phyloP scores from a whole-genome alignment of 2,329 filamentous ascomycete species.

The Alternaria atra region DNA sequence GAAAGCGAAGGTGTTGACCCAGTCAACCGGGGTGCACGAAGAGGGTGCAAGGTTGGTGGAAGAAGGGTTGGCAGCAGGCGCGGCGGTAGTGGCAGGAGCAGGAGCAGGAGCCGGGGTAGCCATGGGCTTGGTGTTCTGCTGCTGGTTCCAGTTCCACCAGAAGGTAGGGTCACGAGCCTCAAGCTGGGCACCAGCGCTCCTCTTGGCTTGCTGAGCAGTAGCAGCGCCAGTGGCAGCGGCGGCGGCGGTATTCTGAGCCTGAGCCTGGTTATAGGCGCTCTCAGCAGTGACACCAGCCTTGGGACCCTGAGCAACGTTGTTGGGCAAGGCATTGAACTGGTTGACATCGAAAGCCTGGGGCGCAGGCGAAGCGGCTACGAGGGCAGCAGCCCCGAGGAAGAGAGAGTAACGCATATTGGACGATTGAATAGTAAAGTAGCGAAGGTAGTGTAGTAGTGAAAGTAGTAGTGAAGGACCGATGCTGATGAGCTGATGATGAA shows the following conservation, averaged over 20 bases:
- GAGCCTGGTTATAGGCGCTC: conserved; percentile 22
- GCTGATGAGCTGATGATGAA: conserved; percentile 15
- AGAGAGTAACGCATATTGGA: conserved; percentile 32
- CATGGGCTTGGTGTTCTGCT: conserved; percentile 1
- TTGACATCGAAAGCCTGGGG: conserved; percentile 29
- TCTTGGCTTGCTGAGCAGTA: conserved; percentile 27
- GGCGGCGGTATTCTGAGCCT: conserved; percentile 24
- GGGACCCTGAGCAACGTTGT: conserved; percentile 24
- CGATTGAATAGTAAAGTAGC: conserved; percentile 7
- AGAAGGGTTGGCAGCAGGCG: conserved; percentile 20
- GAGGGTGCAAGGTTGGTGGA: conserved; percentile 31
- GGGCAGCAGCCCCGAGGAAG: conserved; percentile 32
- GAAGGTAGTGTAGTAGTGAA: conserved; percentile 1
- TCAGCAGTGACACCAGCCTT: conserved; percentile 22
- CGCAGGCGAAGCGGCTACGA: conserved; percentile 32
- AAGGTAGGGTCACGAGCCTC: conserved; percentile 13
- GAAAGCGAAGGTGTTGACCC: conserved; percentile 36
- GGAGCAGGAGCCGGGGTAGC: conserved; percentile 8
- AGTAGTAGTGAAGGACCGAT: conserved; percentile 13
- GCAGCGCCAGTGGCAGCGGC: conserved; percentile 22
- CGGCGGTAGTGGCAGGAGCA: neutral
- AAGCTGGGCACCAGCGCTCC: conserved; percentile 8
- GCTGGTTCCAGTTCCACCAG: conserved; percentile 13
- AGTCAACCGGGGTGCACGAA: conserved; percentile 30
- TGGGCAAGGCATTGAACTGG: conserved; percentile 16